These are phyloP conservation scores for Sugiyamaella castrensis DNA, from an alignment of 1,139 yeast species.

Conservation along the genomic window DNA sequence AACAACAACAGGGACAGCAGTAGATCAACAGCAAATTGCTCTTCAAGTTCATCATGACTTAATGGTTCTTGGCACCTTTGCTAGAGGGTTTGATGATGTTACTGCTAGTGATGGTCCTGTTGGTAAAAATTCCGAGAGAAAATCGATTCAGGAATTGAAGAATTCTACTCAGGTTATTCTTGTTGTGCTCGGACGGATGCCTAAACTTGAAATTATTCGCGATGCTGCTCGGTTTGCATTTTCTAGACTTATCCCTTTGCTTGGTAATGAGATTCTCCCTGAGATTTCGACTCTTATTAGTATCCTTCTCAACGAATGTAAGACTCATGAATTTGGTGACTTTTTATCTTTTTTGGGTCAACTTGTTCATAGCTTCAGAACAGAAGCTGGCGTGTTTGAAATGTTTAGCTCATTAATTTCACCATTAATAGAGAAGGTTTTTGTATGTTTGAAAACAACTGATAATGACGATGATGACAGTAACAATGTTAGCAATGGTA, in stretches of 20 bases:
- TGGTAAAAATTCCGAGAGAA: conserved; percentile 15
- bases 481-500: conserved; percentile 39
- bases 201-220: conserved; percentile 65
- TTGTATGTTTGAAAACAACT: conserved; percentile 43
- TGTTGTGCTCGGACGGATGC: conserved; percentile 75
- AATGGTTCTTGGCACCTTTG: conserved; percentile 86
- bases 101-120: conserved; percentile 13
- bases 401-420: conserved; percentile 68
- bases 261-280: conserved; percentile 52
- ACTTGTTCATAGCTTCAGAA: conserved; percentile 71
- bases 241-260: conserved; percentile 77
- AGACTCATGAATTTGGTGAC: conserved; percentile 67
- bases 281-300: conserved; percentile 73
- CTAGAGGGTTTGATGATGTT: conserved; percentile 68
- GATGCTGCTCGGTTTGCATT: conserved; percentile 85
- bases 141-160: conserved; percentile 52
- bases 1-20: conserved; percentile 4
- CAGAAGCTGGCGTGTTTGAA: conserved; percentile 65
- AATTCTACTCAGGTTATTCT: conserved; percentile 79
- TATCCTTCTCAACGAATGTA: conserved; percentile 64
- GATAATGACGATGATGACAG: conserved; percentile 39
- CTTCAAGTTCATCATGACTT: conserved; percentile 82
- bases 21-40: conserved; percentile 42
- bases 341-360: conserved; percentile 87
- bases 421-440: conserved; percentile 69